These are phyloP conservation scores for Leucocoprinus leucothites DNA, from an alignment of 768 basidiomycete species.

Conservation along the genomic window DNA sequence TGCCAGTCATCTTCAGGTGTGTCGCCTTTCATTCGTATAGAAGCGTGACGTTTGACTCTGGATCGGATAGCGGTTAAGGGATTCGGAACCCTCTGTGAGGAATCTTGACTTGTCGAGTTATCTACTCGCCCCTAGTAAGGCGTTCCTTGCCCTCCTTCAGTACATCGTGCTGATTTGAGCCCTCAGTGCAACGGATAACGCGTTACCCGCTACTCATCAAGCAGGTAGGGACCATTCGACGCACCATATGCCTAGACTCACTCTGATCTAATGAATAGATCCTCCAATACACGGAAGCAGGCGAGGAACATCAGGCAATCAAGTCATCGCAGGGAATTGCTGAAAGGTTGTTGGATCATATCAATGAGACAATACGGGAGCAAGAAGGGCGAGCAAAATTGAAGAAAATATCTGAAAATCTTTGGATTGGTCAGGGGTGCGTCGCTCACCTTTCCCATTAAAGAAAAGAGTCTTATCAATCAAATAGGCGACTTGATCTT, in stretches of 20 bases:
- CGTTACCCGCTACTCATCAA: conserved; percentile 89
- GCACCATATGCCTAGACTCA: neutral
- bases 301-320: conserved; percentile 58
- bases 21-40: conserved; percentile 4
- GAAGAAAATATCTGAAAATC: conserved; percentile 64
- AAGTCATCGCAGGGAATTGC: conserved; percentile 55
- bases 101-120: conserved; percentile 90
- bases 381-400: conserved; percentile 82
- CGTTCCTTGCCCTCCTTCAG: neutral
- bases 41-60: neutral
- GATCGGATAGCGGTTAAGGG: conserved; percentile 59
- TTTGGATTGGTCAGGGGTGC: conserved; percentile 88
- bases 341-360: conserved; percentile 70
- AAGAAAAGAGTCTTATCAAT: conserved; percentile 4
- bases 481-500: conserved; percentile 71
- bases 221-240: conserved; percentile 43
- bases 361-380: conserved; percentile 88
- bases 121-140: conserved; percentile 84
- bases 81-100: conserved; percentile 66
- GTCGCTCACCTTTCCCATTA: conserved; percentile 18
- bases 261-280: conserved; percentile 43
- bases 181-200: conserved; percentile 89
- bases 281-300: conserved; percentile 70
- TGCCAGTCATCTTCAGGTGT: conserved; percentile 64
- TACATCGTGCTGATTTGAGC: neutral